Base-by-base conservation (phyloP, 805 yeast genomes). In the Wickerhamiella lipophila region DNA sequence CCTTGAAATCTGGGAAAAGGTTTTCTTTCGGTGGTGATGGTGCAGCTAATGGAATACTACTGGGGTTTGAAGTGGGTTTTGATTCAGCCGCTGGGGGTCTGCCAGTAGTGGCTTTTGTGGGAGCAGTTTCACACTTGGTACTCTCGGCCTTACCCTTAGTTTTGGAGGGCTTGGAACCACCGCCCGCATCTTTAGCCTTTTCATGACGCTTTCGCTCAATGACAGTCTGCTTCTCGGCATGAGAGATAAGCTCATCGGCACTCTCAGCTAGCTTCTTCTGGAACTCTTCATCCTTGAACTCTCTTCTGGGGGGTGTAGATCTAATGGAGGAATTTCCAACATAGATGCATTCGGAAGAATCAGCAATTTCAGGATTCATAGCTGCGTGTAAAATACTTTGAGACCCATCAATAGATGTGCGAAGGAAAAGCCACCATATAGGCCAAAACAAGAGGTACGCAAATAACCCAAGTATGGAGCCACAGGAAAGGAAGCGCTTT, bases 351-450 rank as follows among this genome's bases (percentile, higher is more conserved):
- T 89, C 86, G 19, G 70, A 70, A 38, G 71, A 63, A 16, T 72
- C 75, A 32, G 73, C 75, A 22, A 85, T 68, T 13, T 82, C 78
- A 0, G 96, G 95, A 6, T 82, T 75, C 71, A 71, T 48, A 42
- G 83, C 59, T 0, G 85, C 83, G 66, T 73, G 81, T 40, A 86
- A 58, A 26, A 82, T 59, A 23, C 84, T 76, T 65, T 92, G 95
- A 26, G 85, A 81, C 4, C 96, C 99, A 54, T 81, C 79, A 32
- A 64, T 63, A 11, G 87, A 74, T 25, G 83, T 77, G 64, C 87
- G 89, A 49, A 88, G 70, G 45, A 88, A 70, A 15, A 92, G 58
- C 80, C 86, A 89, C 74, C 86, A 77, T 0, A 92, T 46, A 8
- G 98, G 98, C 68, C 81, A 83, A 39, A 81, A 50, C 2, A 87